phyloP scores from a whole-genome alignment of 2,329 filamentous ascomycete genomes.

The Alternaria rosae region DNA sequence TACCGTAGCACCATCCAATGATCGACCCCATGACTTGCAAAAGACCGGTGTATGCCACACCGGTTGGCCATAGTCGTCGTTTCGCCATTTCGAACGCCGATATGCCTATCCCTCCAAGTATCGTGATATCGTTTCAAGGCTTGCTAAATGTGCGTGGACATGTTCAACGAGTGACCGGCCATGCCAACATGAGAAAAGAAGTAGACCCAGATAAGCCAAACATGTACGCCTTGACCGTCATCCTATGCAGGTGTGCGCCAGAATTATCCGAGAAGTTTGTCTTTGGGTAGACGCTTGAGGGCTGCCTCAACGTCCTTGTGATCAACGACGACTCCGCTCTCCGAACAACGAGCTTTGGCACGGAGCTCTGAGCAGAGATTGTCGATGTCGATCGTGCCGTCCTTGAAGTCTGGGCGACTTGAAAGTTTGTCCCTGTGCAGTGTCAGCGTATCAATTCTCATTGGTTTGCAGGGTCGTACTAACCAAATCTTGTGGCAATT shows the following conservation, averaged over 20 bases:
- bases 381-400: conserved; percentile 92
- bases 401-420: conserved; percentile 84
- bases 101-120: neutral
- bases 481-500: conserved; percentile 95
- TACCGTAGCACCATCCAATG: neutral
- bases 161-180: conserved; percentile 11
- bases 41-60: neutral
- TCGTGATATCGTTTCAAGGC: neutral
- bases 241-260: conserved; percentile 6
- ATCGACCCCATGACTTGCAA: neutral
- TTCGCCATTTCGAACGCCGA: conserved; percentile 1
- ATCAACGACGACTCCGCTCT: conserved; percentile 86
- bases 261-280: conserved; percentile 19
- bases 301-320: conserved; percentile 82
- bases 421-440: conserved; percentile 83
- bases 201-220: neutral
- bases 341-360: conserved; percentile 94
- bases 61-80: neutral
- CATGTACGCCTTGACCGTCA: neutral
- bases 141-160: neutral
- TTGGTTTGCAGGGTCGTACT: conserved; percentile 45
- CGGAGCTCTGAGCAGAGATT: conserved; percentile 90
- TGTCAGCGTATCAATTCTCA: conserved; percentile 41
- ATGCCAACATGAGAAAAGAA: neutral
- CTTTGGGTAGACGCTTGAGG: conserved; percentile 54